Conservation (phyloP, 225 moss, liverwort and hornwort species). For the Marchantia paleacea region DNA sequence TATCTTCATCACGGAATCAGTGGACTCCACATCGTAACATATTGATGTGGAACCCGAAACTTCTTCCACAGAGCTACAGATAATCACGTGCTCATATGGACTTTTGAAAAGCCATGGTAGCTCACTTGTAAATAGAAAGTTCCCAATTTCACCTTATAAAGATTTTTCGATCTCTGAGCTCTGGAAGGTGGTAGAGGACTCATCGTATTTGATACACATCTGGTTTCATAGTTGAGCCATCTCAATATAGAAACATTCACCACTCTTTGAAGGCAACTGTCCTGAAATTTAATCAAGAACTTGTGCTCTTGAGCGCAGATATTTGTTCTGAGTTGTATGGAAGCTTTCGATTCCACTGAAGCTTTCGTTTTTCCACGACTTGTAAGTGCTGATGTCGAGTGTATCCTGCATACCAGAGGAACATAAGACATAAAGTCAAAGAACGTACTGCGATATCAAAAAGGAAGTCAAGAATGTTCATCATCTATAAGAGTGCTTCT, state of each 20-base stretch:
- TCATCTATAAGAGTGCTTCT: background rate
- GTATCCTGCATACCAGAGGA: background rate
- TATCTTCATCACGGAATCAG: background rate
- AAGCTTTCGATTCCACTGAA: background rate
- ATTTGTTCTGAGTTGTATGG: background rate
- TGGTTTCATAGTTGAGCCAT: background rate
- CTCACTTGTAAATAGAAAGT: background rate
- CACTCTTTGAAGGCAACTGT: background rate
- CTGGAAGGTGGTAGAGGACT: background rate
- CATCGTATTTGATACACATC: background rate
- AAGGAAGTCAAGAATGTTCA: no score
- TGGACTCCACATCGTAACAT: background rate
- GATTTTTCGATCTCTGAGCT: background rate
- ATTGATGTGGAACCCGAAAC: background rate
- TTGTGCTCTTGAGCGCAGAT: background rate
- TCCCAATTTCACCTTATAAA: background rate
- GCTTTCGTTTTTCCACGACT: background rate
- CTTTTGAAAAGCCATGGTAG: background rate
- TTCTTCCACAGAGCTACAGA: background rate
- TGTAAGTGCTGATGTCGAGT: conserved; percentile 7
- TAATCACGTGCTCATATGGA: background rate
- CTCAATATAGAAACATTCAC: background rate
- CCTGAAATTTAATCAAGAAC: background rate
- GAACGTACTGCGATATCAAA: no score
- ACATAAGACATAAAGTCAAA: background rate